These are phyloP conservation scores for Cucurbita pepo DNA, from an alignment of 306 rosid genomes.

Conservation along the genomic window DNA sequence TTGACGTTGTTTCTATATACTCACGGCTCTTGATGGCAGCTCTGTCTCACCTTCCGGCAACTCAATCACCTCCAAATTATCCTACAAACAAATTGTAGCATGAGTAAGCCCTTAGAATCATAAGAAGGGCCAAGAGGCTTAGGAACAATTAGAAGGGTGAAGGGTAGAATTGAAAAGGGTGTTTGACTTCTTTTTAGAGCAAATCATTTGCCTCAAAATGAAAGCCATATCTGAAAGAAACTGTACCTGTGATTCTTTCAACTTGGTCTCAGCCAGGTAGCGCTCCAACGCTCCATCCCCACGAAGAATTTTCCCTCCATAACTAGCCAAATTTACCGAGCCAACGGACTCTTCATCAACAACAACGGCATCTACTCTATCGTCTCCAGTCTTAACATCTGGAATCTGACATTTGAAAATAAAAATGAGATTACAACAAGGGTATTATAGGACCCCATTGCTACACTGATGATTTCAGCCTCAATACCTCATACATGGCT, in stretches of 20 bases:
- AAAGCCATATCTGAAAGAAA: background rate
- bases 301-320: conserved; percentile 70
- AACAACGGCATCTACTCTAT: conserved; percentile 68
- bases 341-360: conserved; percentile 73
- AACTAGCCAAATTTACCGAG: conserved; percentile 31
- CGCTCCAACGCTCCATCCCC: conserved; percentile 65
- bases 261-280: conserved; percentile 32
- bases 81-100: conserved; percentile 22
- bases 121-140: background rate
- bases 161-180: background rate
- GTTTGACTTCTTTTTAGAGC: background rate
- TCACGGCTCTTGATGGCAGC: conserved; percentile 71
- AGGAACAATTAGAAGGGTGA: background rate
- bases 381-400: conserved; percentile 60
- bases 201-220: background rate
- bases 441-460: background rate
- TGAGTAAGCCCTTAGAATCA: background rate
- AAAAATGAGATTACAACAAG: background rate
- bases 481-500: conserved; percentile 83
- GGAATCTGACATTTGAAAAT: conserved; percentile 46
- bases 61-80: conserved; percentile 29
- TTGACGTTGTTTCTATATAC: conserved; percentile 28
- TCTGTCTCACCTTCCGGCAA: conserved; percentile 57
- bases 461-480: background rate
- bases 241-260: conserved; percentile 43